Conservation (phyloP, 768 basidiomycete genomes). For the Postia placenta region DNA sequence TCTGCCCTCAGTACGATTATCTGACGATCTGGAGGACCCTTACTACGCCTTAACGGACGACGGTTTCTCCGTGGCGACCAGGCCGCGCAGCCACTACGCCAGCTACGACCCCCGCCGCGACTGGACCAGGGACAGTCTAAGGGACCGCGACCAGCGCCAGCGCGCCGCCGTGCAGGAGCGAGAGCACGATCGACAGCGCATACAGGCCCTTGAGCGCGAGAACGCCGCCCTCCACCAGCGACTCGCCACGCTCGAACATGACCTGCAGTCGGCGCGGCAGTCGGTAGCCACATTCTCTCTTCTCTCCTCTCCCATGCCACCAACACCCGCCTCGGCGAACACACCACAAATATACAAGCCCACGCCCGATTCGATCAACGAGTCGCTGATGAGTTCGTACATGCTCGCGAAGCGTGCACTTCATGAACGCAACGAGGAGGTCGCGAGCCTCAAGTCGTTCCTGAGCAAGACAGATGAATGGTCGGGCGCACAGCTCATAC, state of each 20-base stretch:
- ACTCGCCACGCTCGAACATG: conserved; percentile 14
- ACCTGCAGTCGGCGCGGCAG: conserved; percentile 13
- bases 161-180: conserved; percentile 11
- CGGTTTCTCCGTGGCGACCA: conserved; percentile 11
- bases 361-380: conserved; percentile 13
- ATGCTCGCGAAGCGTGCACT: conserved; percentile 18
- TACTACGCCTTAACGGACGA: conserved; percentile 14
- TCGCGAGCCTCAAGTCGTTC: conserved; percentile 27
- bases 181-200: conserved; percentile 15
- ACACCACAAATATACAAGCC: background rate
- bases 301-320: conserved; percentile 11
- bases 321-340: background rate
- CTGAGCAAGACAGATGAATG: conserved; percentile 29
- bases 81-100: conserved; percentile 3
- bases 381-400: conserved; percentile 20
- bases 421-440: conserved; percentile 25
- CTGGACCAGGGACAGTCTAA: conserved; percentile 13
- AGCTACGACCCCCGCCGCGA: conserved; percentile 7
- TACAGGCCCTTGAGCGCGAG: conserved; percentile 19
- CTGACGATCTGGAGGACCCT: conserved; percentile 22
- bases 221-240: conserved; percentile 14
- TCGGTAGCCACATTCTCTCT: conserved; percentile 12
- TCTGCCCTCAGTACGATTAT: conserved; percentile 23
- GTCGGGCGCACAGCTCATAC: conserved; percentile 28
- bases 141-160: conserved; percentile 5